phyloP scores from a whole-genome alignment of 495 filamentous ascomycete species.

The Annulohypoxylon bovei region DNA sequence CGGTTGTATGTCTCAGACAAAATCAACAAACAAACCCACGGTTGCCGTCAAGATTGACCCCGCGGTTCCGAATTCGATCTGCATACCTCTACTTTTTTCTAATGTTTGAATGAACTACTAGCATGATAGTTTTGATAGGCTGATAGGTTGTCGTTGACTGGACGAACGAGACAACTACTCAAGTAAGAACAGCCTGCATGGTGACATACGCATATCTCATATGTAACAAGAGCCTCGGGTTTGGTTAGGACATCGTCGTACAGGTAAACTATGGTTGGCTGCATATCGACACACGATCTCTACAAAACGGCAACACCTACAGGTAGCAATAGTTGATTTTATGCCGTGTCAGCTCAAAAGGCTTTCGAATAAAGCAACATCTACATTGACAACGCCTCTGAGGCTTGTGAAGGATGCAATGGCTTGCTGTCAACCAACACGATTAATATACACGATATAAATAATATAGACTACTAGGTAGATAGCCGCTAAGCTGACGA shows the following conservation, averaged over 20 bases:
- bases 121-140: constrained; percentile 16
- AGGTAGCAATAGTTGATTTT: neutral
- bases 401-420: constrained; percentile 7
- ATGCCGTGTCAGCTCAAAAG: neutral
- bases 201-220: constrained; percentile 27
- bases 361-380: neutral
- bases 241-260: constrained; percentile 7
- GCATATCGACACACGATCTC: constrained; percentile 10
- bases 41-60: neutral
- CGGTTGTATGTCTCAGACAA: constrained; percentile 14
- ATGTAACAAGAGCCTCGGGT: constrained; percentile 15
- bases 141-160: constrained; percentile 18
- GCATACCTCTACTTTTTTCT: constrained; percentile 5
- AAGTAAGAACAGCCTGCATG: constrained; percentile 26
- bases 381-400: neutral
- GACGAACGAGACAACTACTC: constrained; percentile 23
- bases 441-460: neutral
- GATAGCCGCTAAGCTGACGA: constrained; percentile 26
- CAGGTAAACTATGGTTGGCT: constrained; percentile 16
- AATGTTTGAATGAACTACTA: constrained; percentile 7
- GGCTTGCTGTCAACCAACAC: neutral
- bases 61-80: constrained; percentile 18
- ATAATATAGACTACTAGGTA: neutral
- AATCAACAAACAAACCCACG: constrained; percentile 16
- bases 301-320: neutral